A percentile compares a stretch with the other conserved stretches of the same genome.
Conservation (phyloP, 2,329 filamentous ascomycete species). For the Aureobasidium leucospermi region DNA sequence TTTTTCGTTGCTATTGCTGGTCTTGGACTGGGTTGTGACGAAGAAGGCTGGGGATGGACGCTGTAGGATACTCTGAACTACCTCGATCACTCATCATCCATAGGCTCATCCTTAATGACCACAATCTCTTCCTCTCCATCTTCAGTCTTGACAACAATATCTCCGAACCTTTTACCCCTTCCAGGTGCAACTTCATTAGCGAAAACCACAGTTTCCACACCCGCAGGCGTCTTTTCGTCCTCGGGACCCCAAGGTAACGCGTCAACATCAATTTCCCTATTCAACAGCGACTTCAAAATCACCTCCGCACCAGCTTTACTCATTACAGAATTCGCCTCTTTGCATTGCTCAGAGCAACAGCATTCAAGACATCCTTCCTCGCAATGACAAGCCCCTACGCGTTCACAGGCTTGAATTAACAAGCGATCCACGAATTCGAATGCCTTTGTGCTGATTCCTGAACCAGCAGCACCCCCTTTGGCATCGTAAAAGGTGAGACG, state of each 20-base stretch:
- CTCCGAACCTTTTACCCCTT: conserved; percentile 33
- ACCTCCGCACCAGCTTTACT: conserved; percentile 83
- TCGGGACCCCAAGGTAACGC: conserved; percentile 80
- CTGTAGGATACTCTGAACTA: too few relatives aligned
- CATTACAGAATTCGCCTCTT: conserved; percentile 84
- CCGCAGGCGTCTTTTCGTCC: conserved; percentile 55
- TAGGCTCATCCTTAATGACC: conserved; percentile 13
- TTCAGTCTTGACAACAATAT: conserved; percentile 34
- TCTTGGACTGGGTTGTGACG: too few relatives aligned
- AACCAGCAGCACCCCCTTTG: conserved; percentile 76
- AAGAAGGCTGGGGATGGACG: too few relatives aligned
- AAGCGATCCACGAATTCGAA: conserved; percentile 86
- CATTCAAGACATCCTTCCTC: conserved; percentile 81
- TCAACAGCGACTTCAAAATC: conserved; percentile 68
- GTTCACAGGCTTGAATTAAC: conserved; percentile 64
- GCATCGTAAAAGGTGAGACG: conserved; percentile 91
- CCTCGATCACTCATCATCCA: not conserved
- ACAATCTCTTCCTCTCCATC: conserved; percentile 16
- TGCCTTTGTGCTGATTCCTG: conserved; percentile 82
- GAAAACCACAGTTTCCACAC: conserved; percentile 74
- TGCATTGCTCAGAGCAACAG: conserved; percentile 76
- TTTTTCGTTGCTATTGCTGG: too few relatives aligned
- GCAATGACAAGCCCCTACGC: conserved; percentile 72
- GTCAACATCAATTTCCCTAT: conserved; percentile 72
- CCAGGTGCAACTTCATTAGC: conserved; percentile 57